phyloP scores from a whole-genome alignment of 495 filamentous ascomycete species.

The Aspergillus asperescens region DNA sequence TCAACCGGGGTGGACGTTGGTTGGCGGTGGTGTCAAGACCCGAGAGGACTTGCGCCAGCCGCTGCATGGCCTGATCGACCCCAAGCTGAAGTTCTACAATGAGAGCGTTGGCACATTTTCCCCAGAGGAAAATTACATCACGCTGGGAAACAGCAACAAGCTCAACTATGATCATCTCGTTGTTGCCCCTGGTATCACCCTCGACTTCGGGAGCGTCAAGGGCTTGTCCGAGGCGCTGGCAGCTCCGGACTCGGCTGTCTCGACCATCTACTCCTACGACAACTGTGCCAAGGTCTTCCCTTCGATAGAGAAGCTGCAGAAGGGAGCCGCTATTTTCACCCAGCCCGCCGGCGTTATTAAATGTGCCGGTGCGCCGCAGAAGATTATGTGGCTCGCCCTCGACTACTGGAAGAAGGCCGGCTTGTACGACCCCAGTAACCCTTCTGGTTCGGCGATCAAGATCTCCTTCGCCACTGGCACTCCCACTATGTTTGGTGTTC shows the following conservation, averaged over 20 bases:
- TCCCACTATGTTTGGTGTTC: constrained; percentile 62
- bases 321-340: constrained; percentile 62
- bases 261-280: constrained; percentile 61
- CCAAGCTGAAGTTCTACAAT: constrained; percentile 60
- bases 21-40: constrained; percentile 58
- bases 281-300: constrained; percentile 53
- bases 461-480: constrained; percentile 60
- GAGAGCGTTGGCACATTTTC: constrained; percentile 46
- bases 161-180: constrained; percentile 61
- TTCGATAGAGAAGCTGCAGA: constrained; percentile 49
- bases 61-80: constrained; percentile 48
- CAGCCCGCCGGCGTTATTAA: constrained; percentile 62
- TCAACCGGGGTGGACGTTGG: constrained; percentile 67
- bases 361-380: constrained; percentile 66
- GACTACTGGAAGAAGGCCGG: constrained; percentile 60
- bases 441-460: constrained; percentile 46
- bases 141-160: constrained; percentile 52
- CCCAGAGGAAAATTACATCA: constrained; percentile 55
- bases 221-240: constrained; percentile 57
- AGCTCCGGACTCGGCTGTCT: constrained; percentile 51
- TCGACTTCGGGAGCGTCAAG: constrained; percentile 51
- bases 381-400: constrained; percentile 66
- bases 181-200: constrained; percentile 57
- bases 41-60: constrained; percentile 50
- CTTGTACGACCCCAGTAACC: constrained; percentile 45